phyloP scores from a whole-genome alignment of 2,329 filamentous ascomycete species.

The Diaporthe humulicola region DNA sequence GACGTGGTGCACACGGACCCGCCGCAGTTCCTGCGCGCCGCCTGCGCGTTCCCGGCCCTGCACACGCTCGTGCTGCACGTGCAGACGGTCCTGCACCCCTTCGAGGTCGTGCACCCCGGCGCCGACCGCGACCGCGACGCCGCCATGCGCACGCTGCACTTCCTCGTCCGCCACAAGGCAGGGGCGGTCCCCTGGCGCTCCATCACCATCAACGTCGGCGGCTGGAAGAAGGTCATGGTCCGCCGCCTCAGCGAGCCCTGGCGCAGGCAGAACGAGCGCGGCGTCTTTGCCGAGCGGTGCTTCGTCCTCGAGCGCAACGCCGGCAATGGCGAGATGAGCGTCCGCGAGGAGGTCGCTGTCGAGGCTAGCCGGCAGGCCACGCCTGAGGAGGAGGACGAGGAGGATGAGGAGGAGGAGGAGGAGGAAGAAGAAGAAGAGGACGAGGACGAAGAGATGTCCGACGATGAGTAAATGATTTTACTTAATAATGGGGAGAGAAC shows the following conservation, averaged over 20 bases:
- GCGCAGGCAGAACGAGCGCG: slow-evolving; percentile 55
- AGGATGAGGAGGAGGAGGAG: neutral
- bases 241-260: slow-evolving; percentile 57
- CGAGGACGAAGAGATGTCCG: slow-evolving; percentile 9
- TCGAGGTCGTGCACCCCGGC: slow-evolving; percentile 45
- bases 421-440: neutral
- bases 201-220: slow-evolving; percentile 62
- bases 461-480: neutral
- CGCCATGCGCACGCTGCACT: slow-evolving; percentile 50
- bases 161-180: slow-evolving; percentile 49
- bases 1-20: slow-evolving; percentile 54
- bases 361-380: slow-evolving; percentile 40
- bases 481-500: neutral
- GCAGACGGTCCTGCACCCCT: slow-evolving; percentile 55
- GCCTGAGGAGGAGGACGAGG: slow-evolving; percentile 26
- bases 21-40: slow-evolving; percentile 52
- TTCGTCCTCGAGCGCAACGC: slow-evolving; percentile 55
- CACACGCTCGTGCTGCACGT: slow-evolving; percentile 59
- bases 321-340: slow-evolving; percentile 37
- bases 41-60: slow-evolving; percentile 56
- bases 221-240: slow-evolving; percentile 61
- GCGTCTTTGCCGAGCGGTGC: slow-evolving; percentile 62
- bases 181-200: slow-evolving; percentile 50
- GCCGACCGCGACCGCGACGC: slow-evolving; percentile 55
- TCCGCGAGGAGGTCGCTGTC: slow-evolving; percentile 45